These are phyloP conservation scores for Saccharomyces hybrid DNA, from an alignment of 1,139 yeast genomes.

Conservation along the genomic window DNA sequence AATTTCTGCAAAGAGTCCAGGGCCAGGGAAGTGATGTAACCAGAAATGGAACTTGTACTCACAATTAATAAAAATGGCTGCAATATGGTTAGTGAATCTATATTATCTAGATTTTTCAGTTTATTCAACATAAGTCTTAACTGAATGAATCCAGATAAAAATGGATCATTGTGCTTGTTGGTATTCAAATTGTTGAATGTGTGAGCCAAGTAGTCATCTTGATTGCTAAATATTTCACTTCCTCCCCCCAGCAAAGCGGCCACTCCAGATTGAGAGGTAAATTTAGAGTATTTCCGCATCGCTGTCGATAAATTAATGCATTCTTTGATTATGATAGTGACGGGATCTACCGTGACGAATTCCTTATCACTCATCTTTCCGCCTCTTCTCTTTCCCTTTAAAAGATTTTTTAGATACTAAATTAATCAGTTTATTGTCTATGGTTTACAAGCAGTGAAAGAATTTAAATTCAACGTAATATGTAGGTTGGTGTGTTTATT, in stretches of 20 bases:
- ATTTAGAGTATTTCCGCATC: constrained; percentile 61
- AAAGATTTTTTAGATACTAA: not conserved
- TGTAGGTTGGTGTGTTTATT: not conserved
- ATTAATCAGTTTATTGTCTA: not conserved
- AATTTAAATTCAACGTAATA: not conserved
- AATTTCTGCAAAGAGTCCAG: constrained; percentile 64
- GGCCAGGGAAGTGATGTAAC: constrained; percentile 77
- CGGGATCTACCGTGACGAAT: constrained; percentile 51
- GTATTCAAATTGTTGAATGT: constrained; percentile 28
- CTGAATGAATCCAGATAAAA: constrained; percentile 72
- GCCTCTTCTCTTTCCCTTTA: not conserved
- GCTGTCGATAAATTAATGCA: constrained; percentile 82
- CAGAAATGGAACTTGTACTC: constrained; percentile 77
- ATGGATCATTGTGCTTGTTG: constrained; percentile 42
- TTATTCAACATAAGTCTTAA: constrained; percentile 61
- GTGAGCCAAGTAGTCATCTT: constrained; percentile 12
- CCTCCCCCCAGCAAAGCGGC: constrained; percentile 69
- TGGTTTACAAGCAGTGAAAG: not conserved
- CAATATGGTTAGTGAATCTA: constrained; percentile 65
- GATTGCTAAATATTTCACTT: constrained; percentile 37
- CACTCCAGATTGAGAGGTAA: constrained; percentile 56
- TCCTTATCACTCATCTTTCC: not conserved
- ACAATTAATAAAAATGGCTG: constrained; percentile 86
- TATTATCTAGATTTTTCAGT: constrained; percentile 42
- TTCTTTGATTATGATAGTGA: constrained; percentile 79